A percentile compares a stretch with the other conserved stretches of the same genome.
These are phyloP conservation scores for Amauroascus verrucosus DNA, from an alignment of 2,329 filamentous ascomycete genomes.

Conservation along the genomic window DNA sequence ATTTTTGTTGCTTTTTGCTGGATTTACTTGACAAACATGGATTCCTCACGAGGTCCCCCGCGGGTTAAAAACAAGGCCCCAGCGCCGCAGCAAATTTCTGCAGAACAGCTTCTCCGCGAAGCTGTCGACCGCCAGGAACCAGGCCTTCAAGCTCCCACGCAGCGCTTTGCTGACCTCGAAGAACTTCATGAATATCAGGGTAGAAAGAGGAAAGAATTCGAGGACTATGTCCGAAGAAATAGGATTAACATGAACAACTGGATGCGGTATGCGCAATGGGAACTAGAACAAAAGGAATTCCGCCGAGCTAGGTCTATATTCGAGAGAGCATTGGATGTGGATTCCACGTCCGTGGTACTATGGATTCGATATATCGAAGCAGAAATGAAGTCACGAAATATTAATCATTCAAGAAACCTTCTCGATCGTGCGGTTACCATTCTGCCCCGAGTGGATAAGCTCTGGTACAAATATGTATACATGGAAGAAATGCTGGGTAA, in stretches of 20 bases:
- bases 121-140: constrained; percentile 93
- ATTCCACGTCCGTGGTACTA: constrained; percentile 71
- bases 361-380: constrained; percentile 93
- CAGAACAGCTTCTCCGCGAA: constrained; percentile 93
- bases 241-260: constrained; percentile 96
- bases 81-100: constrained; percentile 82
- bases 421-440: constrained; percentile 91
- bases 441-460: constrained; percentile 80
- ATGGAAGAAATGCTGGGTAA: constrained; percentile 98
- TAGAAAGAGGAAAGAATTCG: constrained; percentile 89
- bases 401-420: constrained; percentile 91
- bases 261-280: constrained; percentile 96
- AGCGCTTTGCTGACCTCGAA: constrained; percentile 91
- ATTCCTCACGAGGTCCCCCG: constrained; percentile 79
- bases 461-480: constrained; percentile 99
- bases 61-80: constrained; percentile 98
- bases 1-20: not conserved
- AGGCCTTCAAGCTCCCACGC: constrained; percentile 76
- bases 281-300: constrained; percentile 96
- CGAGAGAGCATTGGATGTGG: constrained; percentile 85
- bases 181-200: constrained; percentile 97
- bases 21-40: constrained; percentile 50
- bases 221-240: constrained; percentile 94
- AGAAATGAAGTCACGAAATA: constrained; percentile 91
- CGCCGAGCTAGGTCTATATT: constrained; percentile 84